Percentiles rank a stretch among this genome's conserved stretches.
Evolutionary conservation across 371 early-diverging fungal genomes (phyloP).

Genomic region (Circinella umbellata): DNA sequence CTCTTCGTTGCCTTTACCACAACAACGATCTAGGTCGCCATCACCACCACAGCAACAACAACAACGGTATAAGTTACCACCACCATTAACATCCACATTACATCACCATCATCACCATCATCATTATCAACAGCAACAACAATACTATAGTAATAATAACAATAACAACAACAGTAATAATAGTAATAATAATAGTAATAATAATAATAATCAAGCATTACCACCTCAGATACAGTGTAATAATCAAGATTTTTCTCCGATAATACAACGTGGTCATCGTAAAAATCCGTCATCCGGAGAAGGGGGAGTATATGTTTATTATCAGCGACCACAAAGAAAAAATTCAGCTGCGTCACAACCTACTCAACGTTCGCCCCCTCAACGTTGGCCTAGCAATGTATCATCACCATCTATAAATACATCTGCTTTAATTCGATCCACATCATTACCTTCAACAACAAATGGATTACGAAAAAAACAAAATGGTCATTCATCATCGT

Average conservation of each 20-base stretch:
- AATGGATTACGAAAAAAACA: background rate
- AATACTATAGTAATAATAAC: background rate
- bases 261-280: background rate
- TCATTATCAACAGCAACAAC: background rate
- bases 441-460: conserved; percentile 4
- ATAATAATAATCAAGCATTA: background rate
- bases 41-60: background rate
- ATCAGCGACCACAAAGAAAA: background rate
- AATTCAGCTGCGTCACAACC: conserved; percentile 2
- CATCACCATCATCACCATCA: background rate
- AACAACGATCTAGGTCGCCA: background rate
- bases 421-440: background rate
- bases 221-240: background rate
- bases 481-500: too few species aligned
- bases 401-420: background rate
- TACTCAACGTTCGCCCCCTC: background rate
- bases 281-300: background rate
- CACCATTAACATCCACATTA: background rate
- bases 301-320: too few species aligned
- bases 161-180: background rate
- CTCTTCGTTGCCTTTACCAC: background rate
- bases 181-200: background rate
- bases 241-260: background rate
- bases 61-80: too few species aligned
- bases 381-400: background rate